Base-by-base conservation (phyloP, 148 eudicot species). In the Rhododendron molle region DNA sequence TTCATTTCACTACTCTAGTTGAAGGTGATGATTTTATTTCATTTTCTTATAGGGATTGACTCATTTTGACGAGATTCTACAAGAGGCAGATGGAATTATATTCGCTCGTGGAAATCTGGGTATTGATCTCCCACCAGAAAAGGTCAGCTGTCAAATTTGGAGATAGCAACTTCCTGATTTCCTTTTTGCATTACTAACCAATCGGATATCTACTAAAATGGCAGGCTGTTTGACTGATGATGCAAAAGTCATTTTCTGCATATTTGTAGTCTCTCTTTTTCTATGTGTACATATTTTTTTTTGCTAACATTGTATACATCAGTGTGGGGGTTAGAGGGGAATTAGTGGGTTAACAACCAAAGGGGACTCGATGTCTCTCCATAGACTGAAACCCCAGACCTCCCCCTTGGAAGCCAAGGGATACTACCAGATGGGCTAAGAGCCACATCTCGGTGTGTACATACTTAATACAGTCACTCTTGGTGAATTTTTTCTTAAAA, bases 101-200 rank as follows among this genome's bases (percentile, higher is more conserved):
- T 94, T 96, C 87, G 95, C 98, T 40, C 98, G 99, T 86, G 99
- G 99, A 90, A 95, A 95, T 91, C 92, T 96, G 89, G 99, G 99
- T 46, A 94, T 96, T 30, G 99, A 96, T 93, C 98, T 96, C 78
- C 98, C 99, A 87, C 95, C 99, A 10, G 98, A 96, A 87, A 95
- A 96, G 99, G 99, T 96, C 86, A 60, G 81, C 85, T 54, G 46
- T 49, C 46, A 4, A 81, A 47, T 54, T n/a, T 52, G 83, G 23
- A 80, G 18, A 47, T 80, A 47, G 82, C 34, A 80, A 80, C 58
- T 80, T 28, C 26, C 43, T 20, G 20, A 50, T 32, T 20, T 30
- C 23, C 44, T 10, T 6, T 32, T 32, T 52, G n/a, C 26, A 34
- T 9, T 2, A 34, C 16, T 7, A 5, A 80, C 20, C 18, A 80